Base-by-base conservation (phyloP, 1,284 basidiomycete genomes). In the Austroboletus novae-zelandiae region DNA sequence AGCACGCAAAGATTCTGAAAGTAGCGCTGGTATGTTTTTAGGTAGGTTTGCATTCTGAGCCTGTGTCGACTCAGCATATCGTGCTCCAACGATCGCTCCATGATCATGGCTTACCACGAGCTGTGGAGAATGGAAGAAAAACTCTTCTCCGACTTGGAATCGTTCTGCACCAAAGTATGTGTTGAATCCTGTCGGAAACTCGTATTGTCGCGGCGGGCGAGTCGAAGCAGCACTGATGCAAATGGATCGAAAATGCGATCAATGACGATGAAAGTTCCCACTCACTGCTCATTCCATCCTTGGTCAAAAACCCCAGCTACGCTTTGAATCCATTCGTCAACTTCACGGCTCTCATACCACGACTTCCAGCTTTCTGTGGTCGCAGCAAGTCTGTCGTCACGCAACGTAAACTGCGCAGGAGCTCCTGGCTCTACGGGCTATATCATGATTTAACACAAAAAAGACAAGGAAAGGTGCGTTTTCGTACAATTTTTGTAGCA, bases 171-270 rank as follows among this genome's bases (percentile, higher is more conserved):
- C 89, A 71, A 95, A 98, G 62, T 84, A 85, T 32, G 86, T 80
- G 65, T 88, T 93, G 73, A 87, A 97, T 3, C 97, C 97, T 42
- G 93, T 93, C 0, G 97, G 93, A 75, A 99, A 98, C 72, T 99
- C 97, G 74, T 95, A 99, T 60, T 79, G 87, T 60, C 77, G 80
- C 41, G 72, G 66, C 18, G 77, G 78, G 41, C 80, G 78, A 50
- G 74, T 69, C 15, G 76, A 73, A 49, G 83, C 80, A 49, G 70
- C 70, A 58, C 85, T 86, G 54, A 30, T n/a, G 36, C 37, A 56
- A 40, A 50, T 43, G 31, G 49, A 27, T 42, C 25, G 50, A 48
- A 46, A 34, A 50, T 27, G 29, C 32, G 30, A 49, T 17, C 37
- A 43, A 42, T 45, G 20, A 36, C 13, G 15, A 39, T 20, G 15